Percentiles rank a stretch among this genome's conserved stretches.
Evolutionary conservation across 2,329 filamentous ascomycete species (phyloP).

Genomic region (Microdochium nivale): DNA sequence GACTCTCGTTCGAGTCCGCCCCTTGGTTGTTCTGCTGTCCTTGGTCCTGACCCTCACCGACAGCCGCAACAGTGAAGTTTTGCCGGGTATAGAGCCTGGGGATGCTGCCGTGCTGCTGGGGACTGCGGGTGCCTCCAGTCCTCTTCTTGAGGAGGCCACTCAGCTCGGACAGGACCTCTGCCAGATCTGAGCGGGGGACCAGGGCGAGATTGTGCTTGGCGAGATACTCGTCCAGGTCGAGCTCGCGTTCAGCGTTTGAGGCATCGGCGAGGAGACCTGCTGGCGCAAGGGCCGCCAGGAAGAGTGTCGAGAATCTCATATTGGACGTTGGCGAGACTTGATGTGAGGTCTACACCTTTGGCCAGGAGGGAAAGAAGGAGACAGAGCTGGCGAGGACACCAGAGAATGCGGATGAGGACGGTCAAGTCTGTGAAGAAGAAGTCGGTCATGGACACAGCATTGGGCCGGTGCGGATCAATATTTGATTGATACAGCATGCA

Average conservation of each 20-base stretch:
- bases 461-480: background rate
- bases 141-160: constrained; percentile 28
- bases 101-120: constrained; percentile 13
- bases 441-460: background rate
- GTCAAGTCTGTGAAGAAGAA: background rate
- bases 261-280: constrained; percentile 21
- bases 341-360: background rate
- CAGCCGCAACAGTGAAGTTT: constrained; percentile 5
- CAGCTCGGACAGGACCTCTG: constrained; percentile 33
- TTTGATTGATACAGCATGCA: background rate
- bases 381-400: background rate
- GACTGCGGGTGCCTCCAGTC: constrained; percentile 12
- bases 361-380: background rate
- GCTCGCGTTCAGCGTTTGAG: constrained; percentile 17
- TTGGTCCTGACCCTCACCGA: background rate
- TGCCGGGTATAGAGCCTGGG: constrained; percentile 15
- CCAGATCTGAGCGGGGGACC: constrained; percentile 35
- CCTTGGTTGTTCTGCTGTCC: background rate
- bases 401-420: background rate
- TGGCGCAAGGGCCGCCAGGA: constrained; percentile 24
- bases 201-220: constrained; percentile 34
- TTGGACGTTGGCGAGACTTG: constrained; percentile 7
- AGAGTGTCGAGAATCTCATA: constrained; percentile 28
- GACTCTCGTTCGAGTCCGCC: no score
- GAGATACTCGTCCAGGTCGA: constrained; percentile 29